Conservation (phyloP, 1,284 basidiomycete genomes). For the Phylloboletellus chloephorus region DNA sequence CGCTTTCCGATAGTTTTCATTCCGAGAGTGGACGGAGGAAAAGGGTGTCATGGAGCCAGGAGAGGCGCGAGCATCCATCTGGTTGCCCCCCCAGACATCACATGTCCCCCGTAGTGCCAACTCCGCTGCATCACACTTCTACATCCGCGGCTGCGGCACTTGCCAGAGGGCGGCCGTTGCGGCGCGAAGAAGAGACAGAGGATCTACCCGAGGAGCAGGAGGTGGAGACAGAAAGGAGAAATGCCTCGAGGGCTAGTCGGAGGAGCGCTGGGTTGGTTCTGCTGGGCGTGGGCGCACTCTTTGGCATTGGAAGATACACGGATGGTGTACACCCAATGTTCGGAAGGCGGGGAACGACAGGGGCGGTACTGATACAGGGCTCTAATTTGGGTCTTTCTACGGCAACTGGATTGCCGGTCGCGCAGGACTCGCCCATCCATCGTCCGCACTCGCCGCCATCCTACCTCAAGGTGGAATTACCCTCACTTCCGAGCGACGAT, state of each 20-base stretch:
- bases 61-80: conserved; percentile 42
- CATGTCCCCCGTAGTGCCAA: conserved; percentile 26
- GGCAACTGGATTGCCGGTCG: conserved; percentile 8
- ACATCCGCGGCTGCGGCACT: conserved; percentile 20
- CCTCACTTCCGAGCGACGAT: conserved; percentile 10
- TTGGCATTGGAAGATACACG: conserved; percentile 54
- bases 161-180: conserved; percentile 44
- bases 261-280: conserved; percentile 69
- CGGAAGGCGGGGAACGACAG: conserved; percentile 28
- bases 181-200: conserved; percentile 33
- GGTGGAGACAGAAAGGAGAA: conserved; percentile 29
- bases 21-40: conserved; percentile 59
- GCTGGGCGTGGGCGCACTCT: conserved; percentile 62
- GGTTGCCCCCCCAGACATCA: conserved; percentile 37
- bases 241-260: conserved; percentile 54
- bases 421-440: conserved; percentile 1
- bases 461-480: conserved; percentile 22
- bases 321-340: conserved; percentile 28
- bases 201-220: conserved; percentile 20
- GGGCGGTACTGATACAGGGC: conserved; percentile 32
- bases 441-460: not conserved
- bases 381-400: conserved; percentile 6
- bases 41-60: conserved; percentile 63
- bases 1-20: conserved; percentile 64
- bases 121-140: conserved; percentile 31